Base-by-base conservation (phyloP, 176 grass and related monocot genomes). In the Cenchrus purpureus region DNA sequence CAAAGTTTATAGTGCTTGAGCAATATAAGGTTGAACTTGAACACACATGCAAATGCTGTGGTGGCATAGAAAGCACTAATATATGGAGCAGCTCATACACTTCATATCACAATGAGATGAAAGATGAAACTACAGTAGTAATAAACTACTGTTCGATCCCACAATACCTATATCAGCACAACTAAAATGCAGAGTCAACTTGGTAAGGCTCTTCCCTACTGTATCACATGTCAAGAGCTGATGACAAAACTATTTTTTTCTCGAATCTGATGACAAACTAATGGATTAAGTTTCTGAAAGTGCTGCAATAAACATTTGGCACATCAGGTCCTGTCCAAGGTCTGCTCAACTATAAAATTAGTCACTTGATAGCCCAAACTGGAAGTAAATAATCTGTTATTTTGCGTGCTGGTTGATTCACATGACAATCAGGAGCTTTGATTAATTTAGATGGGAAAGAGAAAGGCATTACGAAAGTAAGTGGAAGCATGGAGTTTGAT, bases 401-500 rank as follows among this genome's bases (percentile, higher is more conserved):
- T 59, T n/a, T 73, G 51, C 80, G 19, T 43, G 25, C 45, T 22
- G 50, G 31, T 45, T 44, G 58, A 86, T 22, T 25, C 45, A 43
- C 6, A 32, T 50, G 20, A 86, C 72, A 15, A 43, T 64, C 46
- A 29, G 32, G 25, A 77, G 12, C 42, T 72, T 17, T 4, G 17
- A 71, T 55, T n/a, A 71, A 46, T 57, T 77, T 57, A 90, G 65
- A 71, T 71, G 25, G 64, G 46, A 46, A 74, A 65, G 17, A 50
- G 29, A 40, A 40, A 77, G 17, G 37, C 37, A 40, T 40, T 40
- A 40, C 37, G 37, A 65, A 84, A 84, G 32, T 12, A 71, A 73
- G 49, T 42, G 19, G 37, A n/a, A 73, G 19, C 75, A 74, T 74
- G 56, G 55, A 51, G 17, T 68, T 76, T 73, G 17, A 73, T 79